phyloP scores from a whole-genome alignment of 73 alveolate genomes.

The Paramecium biaurelia region DNA sequence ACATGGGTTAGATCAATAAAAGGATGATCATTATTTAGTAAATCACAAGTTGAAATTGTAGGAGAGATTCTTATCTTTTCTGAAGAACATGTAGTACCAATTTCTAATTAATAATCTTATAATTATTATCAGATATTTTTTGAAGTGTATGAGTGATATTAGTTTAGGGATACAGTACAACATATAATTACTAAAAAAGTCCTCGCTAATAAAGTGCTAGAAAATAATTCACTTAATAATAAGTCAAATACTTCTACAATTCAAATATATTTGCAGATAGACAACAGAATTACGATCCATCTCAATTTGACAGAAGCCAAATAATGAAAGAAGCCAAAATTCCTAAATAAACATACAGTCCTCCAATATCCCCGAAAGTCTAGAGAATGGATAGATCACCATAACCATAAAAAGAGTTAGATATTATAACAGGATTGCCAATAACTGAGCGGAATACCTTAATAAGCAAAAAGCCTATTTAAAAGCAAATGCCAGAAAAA shows the following conservation, averaged over 20 bases:
- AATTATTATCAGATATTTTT: neutral
- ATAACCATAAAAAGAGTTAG: neutral
- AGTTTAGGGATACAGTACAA: conserved; percentile 18
- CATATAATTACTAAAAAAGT: neutral
- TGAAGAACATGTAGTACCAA: neutral
- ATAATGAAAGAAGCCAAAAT: neutral
- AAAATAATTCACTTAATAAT: neutral
- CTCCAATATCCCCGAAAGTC: neutral
- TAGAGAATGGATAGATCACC: neutral
- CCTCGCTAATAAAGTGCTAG: conserved; percentile 13
- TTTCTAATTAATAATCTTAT: neutral
- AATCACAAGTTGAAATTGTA: neutral
- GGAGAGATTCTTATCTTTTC: neutral
- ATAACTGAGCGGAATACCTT: neutral
- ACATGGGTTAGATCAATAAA: neutral
- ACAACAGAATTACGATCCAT: neutral
- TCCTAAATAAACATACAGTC: neutral
- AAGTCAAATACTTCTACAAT: neutral
- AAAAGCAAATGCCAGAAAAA: neutral
- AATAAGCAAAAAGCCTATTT: neutral
- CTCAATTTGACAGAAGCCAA: neutral
- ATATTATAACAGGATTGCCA: neutral
- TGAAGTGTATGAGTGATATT: neutral
- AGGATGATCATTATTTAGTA: neutral
- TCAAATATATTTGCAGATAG: neutral